Evolutionary conservation across 1,284 basidiomycete species (phyloP), one percentile per base, ranked within the genome.

Genomic region (Moesziomyces sp.): DNA sequence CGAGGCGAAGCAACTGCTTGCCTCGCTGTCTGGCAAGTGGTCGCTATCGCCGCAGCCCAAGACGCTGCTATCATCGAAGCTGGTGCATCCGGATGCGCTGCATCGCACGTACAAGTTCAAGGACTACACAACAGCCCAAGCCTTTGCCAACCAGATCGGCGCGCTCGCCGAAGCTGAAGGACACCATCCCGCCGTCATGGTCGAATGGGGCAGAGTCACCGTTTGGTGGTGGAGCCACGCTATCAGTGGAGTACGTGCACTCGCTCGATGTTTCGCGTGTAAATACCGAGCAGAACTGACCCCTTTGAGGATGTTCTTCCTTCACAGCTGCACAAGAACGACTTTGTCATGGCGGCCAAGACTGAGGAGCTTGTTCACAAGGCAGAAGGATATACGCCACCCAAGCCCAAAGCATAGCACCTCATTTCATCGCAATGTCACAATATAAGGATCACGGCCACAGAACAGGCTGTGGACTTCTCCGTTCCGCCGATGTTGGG

Each of bases 151-250:
- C 24, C 42, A 47, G 24, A 54, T 83, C 28, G 82, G 74, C 5
- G 50, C 54, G 23, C 56, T 74, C n/a, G 76, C 82, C 1, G 82
- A 83, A 40, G 42, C 21, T 5, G 52, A 83, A 30, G 75, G 77
- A 0, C 82, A 83, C 44, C 82, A 83, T 58, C 82, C 82, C 3
- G 76, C 76, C 0, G 60, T 83, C 52, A 63, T 83, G 59, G 61
- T 78, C 19, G 81, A 81, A 49, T 83, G 81, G 80, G 82, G 82
- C 23, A 60, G 70, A 42, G 82, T 83, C 18, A 66, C 63, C 7
- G 77, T 82, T 1, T 81, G 72, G 55, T 83, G 82, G 82, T 83
- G 82, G 82, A 82, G 81, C 23, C 82, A 83, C 55, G 60, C 77
- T 6, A 76, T 82, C 51, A 64, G 72, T 18, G 81, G 82, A 10